Conservation (phyloP, 2,329 filamentous ascomycete species). For the Blastomyces parvus region DNA sequence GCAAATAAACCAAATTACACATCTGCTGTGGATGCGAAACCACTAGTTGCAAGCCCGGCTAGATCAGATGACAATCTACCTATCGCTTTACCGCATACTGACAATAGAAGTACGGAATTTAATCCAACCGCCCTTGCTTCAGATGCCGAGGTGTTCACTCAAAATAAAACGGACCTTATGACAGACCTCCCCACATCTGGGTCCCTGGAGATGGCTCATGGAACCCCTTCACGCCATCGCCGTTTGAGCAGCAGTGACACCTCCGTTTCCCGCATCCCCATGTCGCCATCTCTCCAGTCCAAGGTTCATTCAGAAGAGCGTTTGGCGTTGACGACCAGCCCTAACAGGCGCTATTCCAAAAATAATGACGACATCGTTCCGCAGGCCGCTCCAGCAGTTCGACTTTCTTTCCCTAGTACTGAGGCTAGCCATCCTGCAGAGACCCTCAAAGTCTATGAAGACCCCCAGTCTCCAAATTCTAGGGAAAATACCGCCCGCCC, state of each 20-base stretch:
- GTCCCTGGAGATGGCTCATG: neutral
- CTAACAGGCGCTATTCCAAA: constrained; percentile 10
- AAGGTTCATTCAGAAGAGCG: constrained; percentile 12
- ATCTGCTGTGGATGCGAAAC: constrained; percentile 14
- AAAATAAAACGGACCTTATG: neutral
- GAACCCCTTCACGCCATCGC: constrained; percentile 8
- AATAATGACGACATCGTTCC: constrained; percentile 10
- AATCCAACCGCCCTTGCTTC: constrained; percentile 2
- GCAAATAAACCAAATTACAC: constrained; percentile 23
- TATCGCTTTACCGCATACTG: constrained; percentile 41
- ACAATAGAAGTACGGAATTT: constrained; percentile 17
- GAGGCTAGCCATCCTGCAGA: constrained; percentile 23
- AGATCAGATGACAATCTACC: constrained; percentile 38
- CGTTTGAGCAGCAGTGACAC: constrained; percentile 9
- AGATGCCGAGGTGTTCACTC: neutral
- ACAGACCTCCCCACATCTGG: neutral
- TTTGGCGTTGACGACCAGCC: constrained; percentile 8
- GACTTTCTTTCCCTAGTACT: constrained; percentile 19
- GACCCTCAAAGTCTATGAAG: constrained; percentile 43
- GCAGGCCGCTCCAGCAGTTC: constrained; percentile 10
- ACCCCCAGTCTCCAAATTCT: constrained; percentile 35
- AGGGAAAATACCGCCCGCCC: constrained; percentile 19
- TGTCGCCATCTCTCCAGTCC: constrained; percentile 11
- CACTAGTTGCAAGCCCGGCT: constrained; percentile 19
- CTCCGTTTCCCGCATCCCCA: constrained; percentile 14